phyloP scores from a whole-genome alignment of 441 rosid species.

The Populus hybrid region DNA sequence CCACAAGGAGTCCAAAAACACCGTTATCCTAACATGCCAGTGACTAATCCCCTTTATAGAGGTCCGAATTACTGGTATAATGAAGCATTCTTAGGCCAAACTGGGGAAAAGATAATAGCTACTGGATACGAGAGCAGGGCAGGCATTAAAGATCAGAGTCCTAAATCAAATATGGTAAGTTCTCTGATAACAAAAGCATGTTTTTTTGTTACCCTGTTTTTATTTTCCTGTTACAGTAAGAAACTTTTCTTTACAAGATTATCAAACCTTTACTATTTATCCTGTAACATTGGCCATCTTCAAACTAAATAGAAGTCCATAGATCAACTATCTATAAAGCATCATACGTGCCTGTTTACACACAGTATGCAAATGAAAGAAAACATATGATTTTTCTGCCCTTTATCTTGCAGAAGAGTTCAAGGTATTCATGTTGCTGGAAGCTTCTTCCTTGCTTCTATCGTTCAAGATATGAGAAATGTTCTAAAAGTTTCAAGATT shows the following conservation, averaged over 20 bases:
- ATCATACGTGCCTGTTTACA: no score
- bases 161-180: conserved; percentile 11
- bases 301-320: no score
- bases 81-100: background rate
- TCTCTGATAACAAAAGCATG: background rate
- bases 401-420: conserved; percentile 5
- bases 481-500: conserved; percentile 22
- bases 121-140: background rate
- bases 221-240: background rate
- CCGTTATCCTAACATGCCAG: background rate
- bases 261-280: no score
- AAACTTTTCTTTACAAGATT: background rate
- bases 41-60: conserved; percentile 11
- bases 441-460: conserved; percentile 2
- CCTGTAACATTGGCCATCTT: no score
- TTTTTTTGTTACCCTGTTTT: background rate
- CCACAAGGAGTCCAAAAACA: background rate
- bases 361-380: background rate
- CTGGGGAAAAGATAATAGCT: background rate
- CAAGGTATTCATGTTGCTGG: conserved; percentile 8
- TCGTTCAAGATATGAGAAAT: background rate
- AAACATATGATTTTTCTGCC: background rate
- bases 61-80: conserved; percentile 12
- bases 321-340: no score
- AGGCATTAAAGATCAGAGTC: background rate